A percentile compares a stretch with the other conserved stretches of the same genome.
Conservation (phyloP, 2,329 filamentous ascomycete genomes). For the Chrysoporthe cubensis region DNA sequence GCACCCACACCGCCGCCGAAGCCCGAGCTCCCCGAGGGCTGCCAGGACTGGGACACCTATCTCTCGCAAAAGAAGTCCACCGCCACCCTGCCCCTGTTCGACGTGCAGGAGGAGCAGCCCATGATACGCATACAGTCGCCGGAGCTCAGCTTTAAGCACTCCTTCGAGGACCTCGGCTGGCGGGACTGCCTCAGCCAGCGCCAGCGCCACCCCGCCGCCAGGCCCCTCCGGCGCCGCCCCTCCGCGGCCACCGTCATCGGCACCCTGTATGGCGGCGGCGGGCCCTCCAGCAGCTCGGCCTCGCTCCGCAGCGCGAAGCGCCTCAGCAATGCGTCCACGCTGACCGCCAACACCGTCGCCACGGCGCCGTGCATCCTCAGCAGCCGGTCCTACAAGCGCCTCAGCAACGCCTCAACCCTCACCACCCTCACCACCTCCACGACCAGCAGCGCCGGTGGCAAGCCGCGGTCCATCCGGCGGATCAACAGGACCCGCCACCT, state of each 20-base stretch:
- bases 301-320: slow-evolving; percentile 10
- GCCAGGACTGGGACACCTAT: slow-evolving; percentile 28
- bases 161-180: slow-evolving; percentile 16
- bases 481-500: slow-evolving; percentile 25
- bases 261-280: background rate
- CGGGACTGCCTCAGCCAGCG: slow-evolving; percentile 16
- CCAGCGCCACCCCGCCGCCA: slow-evolving; percentile 11
- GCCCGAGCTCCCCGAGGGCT: slow-evolving; percentile 19
- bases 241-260: slow-evolving; percentile 3
- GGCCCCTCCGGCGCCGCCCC: slow-evolving; percentile 1
- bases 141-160: slow-evolving; percentile 16
- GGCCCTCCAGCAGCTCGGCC: slow-evolving; percentile 8
- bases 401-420: slow-evolving; percentile 24
- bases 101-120: slow-evolving; percentile 6
- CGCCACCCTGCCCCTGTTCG: slow-evolving; percentile 11
- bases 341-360: slow-evolving; percentile 22
- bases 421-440: slow-evolving; percentile 19
- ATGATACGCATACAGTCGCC: slow-evolving; percentile 9
- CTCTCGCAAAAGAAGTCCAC: slow-evolving; percentile 22
- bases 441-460: slow-evolving; percentile 19
- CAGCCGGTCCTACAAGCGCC: slow-evolving; percentile 10
- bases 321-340: slow-evolving; percentile 18
- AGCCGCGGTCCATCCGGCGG: slow-evolving; percentile 24
- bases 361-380: slow-evolving; percentile 14
- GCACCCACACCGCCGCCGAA: slow-evolving; percentile 27